phyloP scores from a whole-genome alignment of 2,329 filamentous ascomycete genomes.

The Cladosporium oxysporum region DNA sequence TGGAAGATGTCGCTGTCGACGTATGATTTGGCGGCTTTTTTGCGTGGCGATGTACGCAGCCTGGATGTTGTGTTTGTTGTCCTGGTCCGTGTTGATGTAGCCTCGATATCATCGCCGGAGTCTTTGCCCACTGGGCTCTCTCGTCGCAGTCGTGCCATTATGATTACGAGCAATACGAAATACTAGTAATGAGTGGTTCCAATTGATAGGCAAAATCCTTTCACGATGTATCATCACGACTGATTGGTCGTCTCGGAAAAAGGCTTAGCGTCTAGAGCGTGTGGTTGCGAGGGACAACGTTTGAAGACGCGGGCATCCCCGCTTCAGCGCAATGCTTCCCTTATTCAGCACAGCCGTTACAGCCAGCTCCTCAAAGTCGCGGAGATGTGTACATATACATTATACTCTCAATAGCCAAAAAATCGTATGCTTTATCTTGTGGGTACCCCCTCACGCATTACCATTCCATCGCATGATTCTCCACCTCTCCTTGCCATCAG shows the following conservation, averaged over 20 bases:
- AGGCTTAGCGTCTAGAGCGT: not conserved
- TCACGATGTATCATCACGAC: not conserved
- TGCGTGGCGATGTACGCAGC: conserved; percentile 16
- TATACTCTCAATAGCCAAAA: not conserved
- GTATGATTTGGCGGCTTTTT: conserved; percentile 4
- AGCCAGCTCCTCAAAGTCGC: not conserved
- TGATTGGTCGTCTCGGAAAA: not conserved
- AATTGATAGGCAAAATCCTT: not conserved
- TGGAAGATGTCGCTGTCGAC: not conserved
- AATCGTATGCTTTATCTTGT: not conserved
- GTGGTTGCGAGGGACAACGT: conserved; percentile 1
- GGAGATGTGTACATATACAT: not conserved
- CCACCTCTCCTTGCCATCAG: not conserved
- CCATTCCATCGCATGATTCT: not conserved
- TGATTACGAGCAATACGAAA: not conserved
- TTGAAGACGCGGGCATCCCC: not conserved
- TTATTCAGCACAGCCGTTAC: too few relatives aligned
- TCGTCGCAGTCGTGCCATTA: conserved; percentile 20
- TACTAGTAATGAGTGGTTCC: not conserved
- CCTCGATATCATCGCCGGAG: conserved; percentile 12
- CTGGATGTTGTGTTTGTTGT: conserved; percentile 23
- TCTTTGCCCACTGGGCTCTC: conserved; percentile 17
- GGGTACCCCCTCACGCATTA: not conserved
- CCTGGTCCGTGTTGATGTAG: conserved; percentile 5
- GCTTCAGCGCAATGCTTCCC: not conserved